Evolutionary conservation across 495 filamentous ascomycete species (phyloP), one percentile per base, ranked within the genome.

Genomic region (Xylaria acuta): DNA sequence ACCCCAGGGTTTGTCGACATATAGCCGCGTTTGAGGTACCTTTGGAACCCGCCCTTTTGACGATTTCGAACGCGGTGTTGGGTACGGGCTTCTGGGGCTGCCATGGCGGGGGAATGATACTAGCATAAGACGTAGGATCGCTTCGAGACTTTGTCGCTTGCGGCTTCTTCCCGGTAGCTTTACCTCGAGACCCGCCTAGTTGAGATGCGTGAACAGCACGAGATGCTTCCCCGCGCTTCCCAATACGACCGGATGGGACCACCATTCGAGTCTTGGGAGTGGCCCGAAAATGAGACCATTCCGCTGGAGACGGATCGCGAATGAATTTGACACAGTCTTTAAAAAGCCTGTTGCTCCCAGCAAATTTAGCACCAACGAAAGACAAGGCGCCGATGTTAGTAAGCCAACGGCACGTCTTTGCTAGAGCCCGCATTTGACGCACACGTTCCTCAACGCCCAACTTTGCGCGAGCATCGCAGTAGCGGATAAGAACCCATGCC

Each of bases 301-400:
- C 93, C 14, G 87, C 85, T 18, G 86, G 80, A 6, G 86, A 88
- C 18, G 92, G 92, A n/a, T 93, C 91, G 25, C 93, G 88, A 27
- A 95, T 71, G 45, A 93, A 91, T 79, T 91, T 90, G 43, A 97
- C 83, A 72, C 93, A 95, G 73, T 87, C 84, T 59, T 86, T 86
- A 78, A 83, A 86, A 43, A 87, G 76, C 58, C 83, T 85, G 68
- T 80, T 81, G 18, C 78, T 77, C 43, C 79, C 79, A 3, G 81
- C 75, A 38, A 85, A 83, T 22, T 84, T 82, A 1, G 92, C 94
- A 66, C 84, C 88, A 22, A 94, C 90, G 49, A 92, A 90, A 68
- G 88, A 88, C 41, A 95, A 74, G 41, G 90, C 88, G 1, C 93
- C 94, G 49, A 91, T 85, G 56, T 87, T 84, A 67, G 92, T 92